Base-by-base conservation (phyloP, 1,284 basidiomycete genomes). In the Trichosporon inkin region DNA sequence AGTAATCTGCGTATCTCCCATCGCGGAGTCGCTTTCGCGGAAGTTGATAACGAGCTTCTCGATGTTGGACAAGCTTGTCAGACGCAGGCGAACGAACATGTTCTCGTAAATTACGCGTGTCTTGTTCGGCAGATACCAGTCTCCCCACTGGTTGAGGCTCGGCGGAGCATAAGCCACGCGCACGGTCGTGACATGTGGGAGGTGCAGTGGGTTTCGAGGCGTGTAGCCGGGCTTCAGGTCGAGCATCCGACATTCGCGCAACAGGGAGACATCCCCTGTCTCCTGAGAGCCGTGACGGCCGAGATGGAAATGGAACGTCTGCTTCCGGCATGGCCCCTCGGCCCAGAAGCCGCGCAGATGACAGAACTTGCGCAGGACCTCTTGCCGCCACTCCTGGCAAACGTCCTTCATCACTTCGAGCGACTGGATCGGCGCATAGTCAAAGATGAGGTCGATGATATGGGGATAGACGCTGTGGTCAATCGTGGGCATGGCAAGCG, bases 361-460 rank as follows among this genome's bases (percentile, higher is more conserved):
- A 22, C 11, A 22, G 41, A 44, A 24, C 17, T 44, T 22, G 10
- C 3, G 13, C 2, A 24, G 10, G 17, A 44, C 19, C 11, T 19
- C 24, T 6, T n/a, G 6, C 13, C 44, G 20, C 53, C 35, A 54
- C 3, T 6, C 22, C 2, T 16, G 22, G 19, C 22, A 24, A 3
- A 22, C 53, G 13, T 8, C 14, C 16, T 20, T 2, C 36, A 53
- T 36, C 10, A 22, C 35, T 7, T 22, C 6, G 19, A 53, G 51
- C 10, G 34, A 36, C 35, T 36, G 34, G 11, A 13, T 10, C 7
- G 16, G 11, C 13, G 49, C 49, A 19, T 52, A 52, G 32, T 34
- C 49, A 16, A 52, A 52, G 49, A 52, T 52, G 28, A 52, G 49
- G 34, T 52, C 49, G n/a, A 52, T 34, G 49, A 52, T 52, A 11